phyloP scores from a whole-genome alignment of 176 grass and related monocot species.

The sorghum (Sorghum bicolor) region Sorghum_bicolor_NCBIv3 NC_012875.2:54220501-54221000 shows the following conservation, averaged over 20 bases:
- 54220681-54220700: background rate
- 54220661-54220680: background rate
- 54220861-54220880: constrained; percentile 19
- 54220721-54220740: constrained; percentile 24
- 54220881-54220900: constrained; percentile 37
- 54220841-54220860: background rate
- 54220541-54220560: background rate
- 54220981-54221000: constrained; percentile 28
- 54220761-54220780: background rate
- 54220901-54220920: background rate
- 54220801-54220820: constrained; percentile 18
- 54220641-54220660: background rate
- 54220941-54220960: constrained; percentile 59
- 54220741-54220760: background rate
- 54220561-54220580: background rate
- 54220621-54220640: background rate
- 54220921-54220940: constrained; percentile 44
- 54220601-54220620: background rate
- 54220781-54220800: background rate
- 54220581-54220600: background rate
- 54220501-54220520: background rate
- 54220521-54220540: background rate
- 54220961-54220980: constrained; percentile 38
- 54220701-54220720: background rate
- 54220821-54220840: background rate